These are phyloP conservation scores for Ascochyta koolunga DNA, from an alignment of 2,329 filamentous ascomycete species.

Conservation along the genomic window DNA sequence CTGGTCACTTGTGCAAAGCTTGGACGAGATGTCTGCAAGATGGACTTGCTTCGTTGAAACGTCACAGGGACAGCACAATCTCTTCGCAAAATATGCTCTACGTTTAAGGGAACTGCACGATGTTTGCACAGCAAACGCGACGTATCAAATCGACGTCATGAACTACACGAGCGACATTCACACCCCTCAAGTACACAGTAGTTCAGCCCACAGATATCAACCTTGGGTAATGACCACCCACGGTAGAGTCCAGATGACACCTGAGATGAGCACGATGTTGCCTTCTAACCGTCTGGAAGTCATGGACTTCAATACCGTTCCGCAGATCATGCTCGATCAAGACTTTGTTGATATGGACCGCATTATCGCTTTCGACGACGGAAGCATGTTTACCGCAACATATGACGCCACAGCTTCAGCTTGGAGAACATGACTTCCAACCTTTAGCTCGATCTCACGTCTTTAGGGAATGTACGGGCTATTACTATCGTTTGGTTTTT, in stretches of 20 bases:
- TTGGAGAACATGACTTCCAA: background rate
- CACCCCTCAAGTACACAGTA: background rate
- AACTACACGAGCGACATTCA: slow-evolving; percentile 20
- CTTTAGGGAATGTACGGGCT: no score
- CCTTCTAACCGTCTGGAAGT: background rate
- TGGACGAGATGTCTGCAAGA: slow-evolving; percentile 25
- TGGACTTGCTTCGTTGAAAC: slow-evolving; percentile 11
- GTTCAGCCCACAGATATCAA: background rate
- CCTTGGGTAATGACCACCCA: background rate
- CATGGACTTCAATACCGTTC: slow-evolving; percentile 16
- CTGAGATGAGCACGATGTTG: background rate
- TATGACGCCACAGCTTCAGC: slow-evolving; percentile 8
- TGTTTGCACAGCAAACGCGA: slow-evolving; percentile 6
- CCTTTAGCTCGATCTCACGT: background rate
- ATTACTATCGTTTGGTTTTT: no score
- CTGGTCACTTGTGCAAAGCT: slow-evolving; percentile 24
- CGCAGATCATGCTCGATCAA: slow-evolving; percentile 25
- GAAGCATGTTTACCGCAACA: slow-evolving; percentile 28
- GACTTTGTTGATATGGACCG: slow-evolving; percentile 27
- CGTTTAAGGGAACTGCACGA: slow-evolving; percentile 20
- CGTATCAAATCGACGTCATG: slow-evolving; percentile 18
- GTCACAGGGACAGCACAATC: background rate
- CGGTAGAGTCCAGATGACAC: background rate
- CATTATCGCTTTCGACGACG: slow-evolving; percentile 29
- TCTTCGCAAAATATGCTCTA: slow-evolving; percentile 18